A percentile compares a stretch with the other conserved stretches of the same genome.
Conservation (phyloP, 2,329 filamentous ascomycete species). For the Fusarium compactum region DNA sequence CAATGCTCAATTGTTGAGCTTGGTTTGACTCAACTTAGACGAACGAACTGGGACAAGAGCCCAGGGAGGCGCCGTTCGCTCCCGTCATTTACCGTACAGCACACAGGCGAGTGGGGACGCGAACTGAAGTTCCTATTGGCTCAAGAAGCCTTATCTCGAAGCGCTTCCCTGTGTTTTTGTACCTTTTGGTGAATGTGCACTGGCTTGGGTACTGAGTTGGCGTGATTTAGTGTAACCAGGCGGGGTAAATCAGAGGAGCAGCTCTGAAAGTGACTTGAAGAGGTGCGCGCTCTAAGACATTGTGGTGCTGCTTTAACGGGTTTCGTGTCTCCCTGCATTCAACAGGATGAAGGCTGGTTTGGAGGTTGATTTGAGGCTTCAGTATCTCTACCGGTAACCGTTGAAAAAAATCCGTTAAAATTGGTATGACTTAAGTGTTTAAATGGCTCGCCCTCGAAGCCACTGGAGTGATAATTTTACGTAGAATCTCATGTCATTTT, state of each 20-base stretch:
- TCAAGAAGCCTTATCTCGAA: slow-evolving; percentile 7
- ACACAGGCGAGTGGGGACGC: slow-evolving; percentile 7
- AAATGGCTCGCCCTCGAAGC: no score
- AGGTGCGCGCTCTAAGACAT: slow-evolving; percentile 38
- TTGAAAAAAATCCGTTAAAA: not conserved
- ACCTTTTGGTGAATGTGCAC: slow-evolving; percentile 45
- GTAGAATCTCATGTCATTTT: not conserved
- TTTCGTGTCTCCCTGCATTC: slow-evolving; percentile 20
- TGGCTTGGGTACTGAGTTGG: slow-evolving; percentile 39
- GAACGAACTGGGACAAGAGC: slow-evolving; percentile 6
- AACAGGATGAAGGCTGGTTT: not conserved
- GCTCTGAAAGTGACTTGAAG: slow-evolving; percentile 42
- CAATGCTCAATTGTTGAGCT: not conserved
- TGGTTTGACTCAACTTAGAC: slow-evolving; percentile 20
- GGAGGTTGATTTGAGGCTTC: not conserved
- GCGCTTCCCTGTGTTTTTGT: slow-evolving; percentile 34
- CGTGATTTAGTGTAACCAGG: not conserved
- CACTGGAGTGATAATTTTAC: not conserved
- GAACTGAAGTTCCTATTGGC: slow-evolving; percentile 40
- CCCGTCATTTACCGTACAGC: slow-evolving; percentile 14
- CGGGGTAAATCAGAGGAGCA: slow-evolving; percentile 41
- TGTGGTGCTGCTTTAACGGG: slow-evolving; percentile 42
- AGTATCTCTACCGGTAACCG: slow-evolving; percentile 3
- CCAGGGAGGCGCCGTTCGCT: slow-evolving; percentile 34
- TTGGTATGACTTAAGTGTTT: not conserved